Evolutionary conservation across 192 early-diverging fungal species (phyloP).

Genomic region (Radiomyces spectabilis): DNA sequence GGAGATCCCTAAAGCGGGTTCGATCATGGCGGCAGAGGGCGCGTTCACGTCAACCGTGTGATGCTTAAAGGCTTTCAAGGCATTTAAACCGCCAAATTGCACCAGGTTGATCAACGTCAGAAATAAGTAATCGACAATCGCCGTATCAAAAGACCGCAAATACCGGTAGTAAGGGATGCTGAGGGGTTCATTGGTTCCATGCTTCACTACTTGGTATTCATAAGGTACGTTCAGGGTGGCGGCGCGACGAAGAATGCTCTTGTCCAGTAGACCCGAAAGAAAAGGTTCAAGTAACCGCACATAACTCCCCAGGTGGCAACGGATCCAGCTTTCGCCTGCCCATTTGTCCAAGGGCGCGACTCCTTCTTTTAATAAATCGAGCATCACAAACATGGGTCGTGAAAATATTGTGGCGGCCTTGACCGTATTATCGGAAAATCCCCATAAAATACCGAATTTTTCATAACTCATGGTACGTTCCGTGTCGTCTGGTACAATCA

Average conservation of each 20-base stretch:
- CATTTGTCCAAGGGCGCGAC: slow-evolving; percentile 43
- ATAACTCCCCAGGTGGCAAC: slow-evolving; percentile 55
- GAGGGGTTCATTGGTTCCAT: too few relatives aligned
- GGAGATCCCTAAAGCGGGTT: slow-evolving; percentile 4
- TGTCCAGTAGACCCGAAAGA: slow-evolving; percentile 37
- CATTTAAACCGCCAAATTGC: slow-evolving; percentile 44
- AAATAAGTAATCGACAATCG: slow-evolving; percentile 59
- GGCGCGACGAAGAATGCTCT: slow-evolving; percentile 29
- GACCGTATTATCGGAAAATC: slow-evolving; percentile 44
- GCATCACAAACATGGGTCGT: slow-evolving; percentile 68
- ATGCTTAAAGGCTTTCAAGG: slow-evolving; percentile 23
- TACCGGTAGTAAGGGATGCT: slow-evolving; percentile 44
- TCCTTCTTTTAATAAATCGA: slow-evolving; percentile 58
- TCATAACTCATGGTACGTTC: slow-evolving; percentile 38
- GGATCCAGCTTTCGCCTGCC: slow-evolving; percentile 65
- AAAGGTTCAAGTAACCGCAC: slow-evolving; percentile 54
- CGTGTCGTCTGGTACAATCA: slow-evolving; percentile 26
- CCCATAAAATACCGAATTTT: slow-evolving; percentile 67
- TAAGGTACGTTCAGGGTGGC: slow-evolving; percentile 27
- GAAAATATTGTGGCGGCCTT: slow-evolving; percentile 48
- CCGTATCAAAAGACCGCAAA: slow-evolving; percentile 54
- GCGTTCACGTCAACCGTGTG: slow-evolving; percentile 1
- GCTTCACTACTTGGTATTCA: slow-evolving; percentile 3
- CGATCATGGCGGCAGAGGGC: background rate
- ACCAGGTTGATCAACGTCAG: slow-evolving; percentile 44